Base-by-base conservation (phyloP, 352 stramenopile species). In the Albugo candida region DNA sequence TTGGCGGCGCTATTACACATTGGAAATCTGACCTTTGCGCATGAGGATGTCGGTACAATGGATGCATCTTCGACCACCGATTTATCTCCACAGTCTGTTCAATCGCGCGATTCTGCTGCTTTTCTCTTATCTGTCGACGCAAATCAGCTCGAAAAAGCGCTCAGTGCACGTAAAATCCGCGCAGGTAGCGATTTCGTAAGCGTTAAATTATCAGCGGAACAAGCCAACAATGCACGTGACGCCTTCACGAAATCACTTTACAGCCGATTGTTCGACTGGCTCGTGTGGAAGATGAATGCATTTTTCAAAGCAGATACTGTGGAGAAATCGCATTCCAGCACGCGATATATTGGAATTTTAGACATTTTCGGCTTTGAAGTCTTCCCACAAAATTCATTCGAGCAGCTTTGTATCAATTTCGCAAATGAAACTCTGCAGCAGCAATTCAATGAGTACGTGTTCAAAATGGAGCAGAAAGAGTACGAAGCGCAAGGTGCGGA, bases 331-430 rank as follows among this genome's bases (percentile, higher is more conserved):
- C 73, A 76, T 46, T 64, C 68, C 20, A 56, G 58, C 11, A 53
- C 66, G 36, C 70, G 81, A 36, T 91, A 83, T 51, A 93, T 95
- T 34, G 83, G 82, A 8, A 83, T 95, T 44, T 60, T 95, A 2
- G 83, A 95, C 61, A 94, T 95, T 50, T 95, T 95, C 56, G 83
- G 83, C 34, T 95, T 95, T 40, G 83, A 95, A 46, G 73, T 86
- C n/a, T 94, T 95, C 49, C 67, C 75, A 16, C 65, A 83, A 51
- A 94, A 94, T 53, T 88, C 71, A 45, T 94, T 92, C 51, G 81
- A 93, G 56, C 81, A 93, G 55, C 71, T 93, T 4, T 92, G 77
- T 36, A 93, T 93, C 59, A 93, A 93, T 55, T 93, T 85, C 52
- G 70, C 76, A 10, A 93, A 93, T 50, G 81, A 93, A 48, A 87